Evolutionary conservation across 495 filamentous ascomycete species (phyloP).

Genomic region (Xeromyces bisporus): DNA sequence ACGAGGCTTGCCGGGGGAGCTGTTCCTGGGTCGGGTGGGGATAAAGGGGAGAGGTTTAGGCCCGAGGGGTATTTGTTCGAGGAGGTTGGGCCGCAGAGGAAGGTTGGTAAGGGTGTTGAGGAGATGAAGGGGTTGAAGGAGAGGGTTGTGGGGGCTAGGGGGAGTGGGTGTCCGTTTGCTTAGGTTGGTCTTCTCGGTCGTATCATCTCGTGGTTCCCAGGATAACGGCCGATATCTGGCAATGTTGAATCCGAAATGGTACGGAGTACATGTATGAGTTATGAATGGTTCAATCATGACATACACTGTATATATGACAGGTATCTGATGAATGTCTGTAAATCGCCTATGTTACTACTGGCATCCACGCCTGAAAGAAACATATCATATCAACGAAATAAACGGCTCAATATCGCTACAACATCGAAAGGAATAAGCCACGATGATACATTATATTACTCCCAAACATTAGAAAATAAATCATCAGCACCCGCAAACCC

Average conservation of each 20-base stretch:
- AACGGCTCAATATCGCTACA: no score
- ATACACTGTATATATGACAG: no score
- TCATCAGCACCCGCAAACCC: constrained; percentile 63
- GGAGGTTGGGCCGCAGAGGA: constrained; percentile 40
- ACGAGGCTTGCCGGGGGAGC: constrained; percentile 37
- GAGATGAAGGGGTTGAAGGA: constrained; percentile 19
- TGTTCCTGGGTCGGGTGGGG: constrained; percentile 40
- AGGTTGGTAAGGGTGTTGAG: constrained; percentile 37
- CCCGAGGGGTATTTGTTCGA: constrained; percentile 40
- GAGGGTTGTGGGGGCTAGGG: constrained; percentile 25
- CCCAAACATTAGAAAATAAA: constrained; percentile 89
- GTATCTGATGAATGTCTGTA: no score
- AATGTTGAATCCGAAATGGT: no score
- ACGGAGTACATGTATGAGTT: no score
- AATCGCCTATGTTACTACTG: no score
- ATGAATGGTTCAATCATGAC: no score
- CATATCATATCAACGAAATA: no score
- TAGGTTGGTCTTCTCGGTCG: not conserved
- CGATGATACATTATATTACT: no score
- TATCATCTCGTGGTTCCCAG: not conserved
- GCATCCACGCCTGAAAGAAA: no score
- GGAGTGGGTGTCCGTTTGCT: constrained; percentile 41
- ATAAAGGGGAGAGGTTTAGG: constrained; percentile 25
- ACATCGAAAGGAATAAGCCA: no score
- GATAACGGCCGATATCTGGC: no score